Base-by-base conservation (phyloP, 306 rosid genomes). In the Gastrolobium villosum region DNA sequence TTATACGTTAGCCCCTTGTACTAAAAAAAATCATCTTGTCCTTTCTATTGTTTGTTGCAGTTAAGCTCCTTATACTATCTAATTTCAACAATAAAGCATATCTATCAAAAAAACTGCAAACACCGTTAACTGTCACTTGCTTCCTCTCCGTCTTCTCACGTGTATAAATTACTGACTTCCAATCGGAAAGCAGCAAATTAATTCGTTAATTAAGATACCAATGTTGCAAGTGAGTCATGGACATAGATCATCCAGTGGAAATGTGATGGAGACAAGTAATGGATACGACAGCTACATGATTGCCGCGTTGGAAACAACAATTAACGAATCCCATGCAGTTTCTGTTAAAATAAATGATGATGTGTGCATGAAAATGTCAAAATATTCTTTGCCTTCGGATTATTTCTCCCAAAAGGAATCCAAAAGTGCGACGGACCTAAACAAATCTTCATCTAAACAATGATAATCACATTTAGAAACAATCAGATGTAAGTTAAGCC, bases 251-350 rank as follows among this genome's bases (percentile, higher is more conserved):
- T 78, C 34, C 20, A 36, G 31, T 14, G 68, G 65, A 63, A 14
- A 55, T 56, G 32, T 9, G 39, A 68, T 10, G 45, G 65, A n/a
- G 7, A 15, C 78, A 63, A 49, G 32, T 46, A 62, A 14, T 6
- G 40, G 13, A 76, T 46, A 70, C 73, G 43, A 62, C 63, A 70
- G 11, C 59, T 44, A 30, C 75, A 14, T 83, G 66, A 11, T 45
- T 65, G 70, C 49, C 63, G 76, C 76, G 43, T 75, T 84, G 84
- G 72, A 78, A 82, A 60, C 80, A 69, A 84, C 81, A 44, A 67
- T 53, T 4, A 46, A 60, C 65, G 44, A 68, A 68, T 68, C 57
- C 52, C 26, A 8, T 28, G 1, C 8, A n/a, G 55, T 72, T 81
- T 54, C n/a, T 8, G 32, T 46, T 68, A 37, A 61, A 57, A 44